Evolutionary conservation across 2,329 filamentous ascomycete genomes (phyloP), one percentile per base, ranked within the genome.

Genomic region (Fusarium pseudonygamai): DNA sequence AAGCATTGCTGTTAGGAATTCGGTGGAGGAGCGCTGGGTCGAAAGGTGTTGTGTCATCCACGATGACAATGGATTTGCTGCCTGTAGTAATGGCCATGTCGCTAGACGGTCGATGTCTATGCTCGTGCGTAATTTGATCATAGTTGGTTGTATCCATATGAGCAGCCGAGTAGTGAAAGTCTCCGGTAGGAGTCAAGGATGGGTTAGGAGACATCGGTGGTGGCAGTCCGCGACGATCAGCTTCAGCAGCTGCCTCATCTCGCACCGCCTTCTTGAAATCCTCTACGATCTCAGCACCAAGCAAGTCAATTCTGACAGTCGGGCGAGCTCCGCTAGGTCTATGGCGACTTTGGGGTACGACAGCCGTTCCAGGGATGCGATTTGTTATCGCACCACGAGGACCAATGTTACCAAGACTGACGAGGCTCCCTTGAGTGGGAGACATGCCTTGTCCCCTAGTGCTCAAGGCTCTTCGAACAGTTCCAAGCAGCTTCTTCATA

Each of bases 21-120:
- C 84, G 84, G 14, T 85, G 87, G 14, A 90, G 88, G 15, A 83
- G 74, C 2, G 86, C 82, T n/a, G 86, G 80, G 14, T 89, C 83
- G 10, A 84, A 83, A 1, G 86, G 83, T 22, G 87, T 75, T 1
- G 91, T 92, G 37, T 90, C 90, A 66, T 97, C 93, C 40, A 97
- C 90, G 78, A 97, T 97, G 62, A 97, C 88, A 73, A 97, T 97
- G 0, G 94, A 97, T 78, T 95, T 92, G 85, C 94, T 97, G n/a
- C 94, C 93, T 16, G 87, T 87, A 0, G 94, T 96, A 49, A 96
- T 89, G 11, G 82, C 88, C 74, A 85, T 84, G 67, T 90, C 88
- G 70, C 88, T 90, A 18, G 80, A 75, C 4, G 87, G 86, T 49
- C 87, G 82, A 60, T 73, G 79, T 66, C 67, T 82, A 14, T 82